Evolutionary conservation across 2,329 filamentous ascomycete species (phyloP).

Genomic region (Aspergillus aculeatus): DNA sequence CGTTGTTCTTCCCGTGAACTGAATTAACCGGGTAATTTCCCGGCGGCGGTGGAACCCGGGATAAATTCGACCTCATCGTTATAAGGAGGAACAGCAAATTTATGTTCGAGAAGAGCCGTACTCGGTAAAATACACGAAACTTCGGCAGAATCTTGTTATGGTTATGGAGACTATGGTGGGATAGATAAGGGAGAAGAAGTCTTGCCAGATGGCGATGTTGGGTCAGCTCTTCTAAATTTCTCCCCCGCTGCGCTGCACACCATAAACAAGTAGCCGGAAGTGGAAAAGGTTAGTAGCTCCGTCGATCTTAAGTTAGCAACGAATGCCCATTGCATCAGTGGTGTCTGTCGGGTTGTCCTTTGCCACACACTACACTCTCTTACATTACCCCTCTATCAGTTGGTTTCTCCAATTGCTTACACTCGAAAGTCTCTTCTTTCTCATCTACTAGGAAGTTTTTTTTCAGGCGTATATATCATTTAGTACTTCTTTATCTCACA

Average conservation of each 20-base stretch:
- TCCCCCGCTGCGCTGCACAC: not conserved
- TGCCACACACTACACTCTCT: not conserved
- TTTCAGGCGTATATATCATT: too few relatives aligned
- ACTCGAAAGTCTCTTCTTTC: not conserved
- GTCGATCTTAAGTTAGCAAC: not conserved
- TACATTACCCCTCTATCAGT: not conserved
- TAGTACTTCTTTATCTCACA: not conserved
- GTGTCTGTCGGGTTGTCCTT: not conserved
- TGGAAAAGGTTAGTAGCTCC: not conserved
- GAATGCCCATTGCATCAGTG: not conserved
- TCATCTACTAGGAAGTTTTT: not conserved
- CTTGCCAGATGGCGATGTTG: not conserved
- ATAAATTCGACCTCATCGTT: conserved; percentile 8
- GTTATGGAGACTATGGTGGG: not conserved
- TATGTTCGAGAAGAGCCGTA: not conserved
- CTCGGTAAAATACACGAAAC: not conserved
- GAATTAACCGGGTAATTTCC: conserved; percentile 25
- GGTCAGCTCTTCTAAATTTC: not conserved
- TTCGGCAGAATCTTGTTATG: not conserved
- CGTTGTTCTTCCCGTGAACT: not conserved
- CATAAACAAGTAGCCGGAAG: not conserved
- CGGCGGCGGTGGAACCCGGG: conserved; percentile 14
- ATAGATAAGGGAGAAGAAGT: not conserved
- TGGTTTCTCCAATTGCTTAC: not conserved
- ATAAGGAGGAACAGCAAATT: not conserved